Evolutionary conservation across 352 stramenopile genomes (phyloP).

Genomic region (Phytophthora niederhauseri): DNA sequence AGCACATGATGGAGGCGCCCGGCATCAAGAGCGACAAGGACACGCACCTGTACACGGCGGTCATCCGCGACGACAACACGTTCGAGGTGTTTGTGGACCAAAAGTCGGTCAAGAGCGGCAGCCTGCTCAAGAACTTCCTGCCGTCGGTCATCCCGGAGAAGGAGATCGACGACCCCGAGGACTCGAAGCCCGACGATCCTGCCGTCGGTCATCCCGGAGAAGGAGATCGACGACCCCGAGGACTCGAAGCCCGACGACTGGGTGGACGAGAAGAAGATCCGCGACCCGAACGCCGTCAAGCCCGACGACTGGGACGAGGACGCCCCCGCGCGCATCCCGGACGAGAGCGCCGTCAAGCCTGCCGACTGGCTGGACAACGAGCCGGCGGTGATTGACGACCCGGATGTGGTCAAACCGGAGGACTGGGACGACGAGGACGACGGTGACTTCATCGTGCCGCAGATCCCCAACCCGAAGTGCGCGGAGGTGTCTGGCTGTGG

Average conservation of each 20-base stretch:
- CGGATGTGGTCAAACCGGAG: constrained; percentile 79
- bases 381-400: constrained; percentile 77
- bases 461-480: constrained; percentile 92
- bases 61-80: constrained; percentile 90
- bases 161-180: constrained; percentile 92
- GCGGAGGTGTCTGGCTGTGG: constrained; percentile 86
- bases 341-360: constrained; percentile 89
- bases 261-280: constrained; percentile 91
- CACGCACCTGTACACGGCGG: constrained; percentile 94
- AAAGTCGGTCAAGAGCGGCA: constrained; percentile 82
- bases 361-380: constrained; percentile 92
- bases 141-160: constrained; percentile 88
- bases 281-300: constrained; percentile 87
- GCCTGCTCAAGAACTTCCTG: constrained; percentile 82
- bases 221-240: constrained; percentile 92
- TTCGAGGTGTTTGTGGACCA: constrained; percentile 94
- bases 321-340: constrained; percentile 82
- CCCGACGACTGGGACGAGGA: constrained; percentile 95
- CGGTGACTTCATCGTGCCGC: constrained; percentile 89
- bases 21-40: constrained; percentile 83
- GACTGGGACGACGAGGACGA: constrained; percentile 96
- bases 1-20: constrained; percentile 89
- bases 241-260: constrained; percentile 94
- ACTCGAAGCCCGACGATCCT: constrained; percentile 93
- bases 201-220: constrained; percentile 85